phyloP scores from a whole-genome alignment of 768 basidiomycete genomes.

The Suillus sp. region DNA sequence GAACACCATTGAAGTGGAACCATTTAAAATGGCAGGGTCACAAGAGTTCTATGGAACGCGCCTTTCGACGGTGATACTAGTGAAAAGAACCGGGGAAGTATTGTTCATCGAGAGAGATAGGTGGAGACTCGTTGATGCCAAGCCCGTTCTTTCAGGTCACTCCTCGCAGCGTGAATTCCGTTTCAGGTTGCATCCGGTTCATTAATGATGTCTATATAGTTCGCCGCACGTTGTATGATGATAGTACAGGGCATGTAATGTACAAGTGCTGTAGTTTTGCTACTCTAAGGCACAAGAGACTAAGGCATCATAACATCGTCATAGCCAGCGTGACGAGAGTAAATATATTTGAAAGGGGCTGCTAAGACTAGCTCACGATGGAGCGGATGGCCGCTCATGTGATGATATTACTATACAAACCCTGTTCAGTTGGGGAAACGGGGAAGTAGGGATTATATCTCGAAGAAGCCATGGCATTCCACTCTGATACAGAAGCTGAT shows the following conservation, averaged over 20 bases:
- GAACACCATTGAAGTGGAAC: slow-evolving; percentile 64
- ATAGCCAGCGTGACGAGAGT: slow-evolving; percentile 34
- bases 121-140: slow-evolving; percentile 53
- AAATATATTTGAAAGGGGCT: slow-evolving; percentile 25
- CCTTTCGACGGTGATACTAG: slow-evolving; percentile 68
- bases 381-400: slow-evolving; percentile 38
- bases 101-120: slow-evolving; percentile 74
- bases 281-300: slow-evolving; percentile 33
- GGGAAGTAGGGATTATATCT: slow-evolving; percentile 75
- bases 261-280: slow-evolving; percentile 29
- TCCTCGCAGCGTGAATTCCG: slow-evolving; percentile 52
- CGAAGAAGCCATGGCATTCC: slow-evolving; percentile 55
- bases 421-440: slow-evolving; percentile 52
- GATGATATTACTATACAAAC: slow-evolving; percentile 60
- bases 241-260: slow-evolving; percentile 37
- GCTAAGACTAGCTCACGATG: slow-evolving; percentile 9
- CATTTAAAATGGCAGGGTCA: slow-evolving; percentile 37
- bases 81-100: slow-evolving; percentile 59
- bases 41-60: slow-evolving; percentile 63
- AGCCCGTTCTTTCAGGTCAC: slow-evolving; percentile 40
- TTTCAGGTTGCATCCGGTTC: slow-evolving; percentile 39
- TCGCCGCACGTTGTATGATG: slow-evolving; percentile 19
- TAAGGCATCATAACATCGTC: slow-evolving; percentile 27
- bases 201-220: slow-evolving; percentile 27
- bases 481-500: slow-evolving; percentile 54